Evolutionary conservation across 352 stramenopile genomes (phyloP).

Genomic region (Sclerospora graminicola): DNA sequence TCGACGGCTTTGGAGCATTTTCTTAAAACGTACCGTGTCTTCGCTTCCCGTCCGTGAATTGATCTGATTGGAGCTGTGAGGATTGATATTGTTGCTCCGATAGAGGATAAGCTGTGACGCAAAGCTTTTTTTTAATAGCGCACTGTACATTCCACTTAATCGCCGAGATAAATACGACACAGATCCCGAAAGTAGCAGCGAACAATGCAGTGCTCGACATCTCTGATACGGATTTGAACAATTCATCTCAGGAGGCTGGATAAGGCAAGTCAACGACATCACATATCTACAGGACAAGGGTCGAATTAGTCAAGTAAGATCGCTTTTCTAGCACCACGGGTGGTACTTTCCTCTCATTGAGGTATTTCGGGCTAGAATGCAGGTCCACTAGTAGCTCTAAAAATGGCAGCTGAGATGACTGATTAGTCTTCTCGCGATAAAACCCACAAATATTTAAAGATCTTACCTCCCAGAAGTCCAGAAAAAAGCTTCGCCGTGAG

Average conservation of each 20-base stretch:
- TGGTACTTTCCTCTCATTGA: slow-evolving; percentile 37
- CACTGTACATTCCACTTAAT: too few species aligned
- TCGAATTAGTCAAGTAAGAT: background rate
- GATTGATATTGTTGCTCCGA: too few species aligned
- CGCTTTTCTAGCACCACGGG: background rate
- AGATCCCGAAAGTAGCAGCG: too few species aligned
- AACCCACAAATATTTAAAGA: background rate
- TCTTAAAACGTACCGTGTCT: too few species aligned
- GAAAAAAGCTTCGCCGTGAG: slow-evolving; percentile 65
- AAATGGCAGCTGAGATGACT: slow-evolving; percentile 43
- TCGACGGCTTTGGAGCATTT: too few species aligned
- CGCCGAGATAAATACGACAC: too few species aligned
- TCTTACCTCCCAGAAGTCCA: slow-evolving; percentile 78
- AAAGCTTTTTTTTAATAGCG: too few species aligned
- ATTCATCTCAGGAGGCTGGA: slow-evolving; percentile 77
- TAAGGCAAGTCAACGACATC: too few species aligned
- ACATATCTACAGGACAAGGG: slow-evolving; percentile 33
- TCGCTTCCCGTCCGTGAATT: too few species aligned
- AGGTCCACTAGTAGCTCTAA: slow-evolving; percentile 75
- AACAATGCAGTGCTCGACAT: slow-evolving; percentile 70
- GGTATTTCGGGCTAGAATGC: slow-evolving; percentile 54
- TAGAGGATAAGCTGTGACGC: too few species aligned
- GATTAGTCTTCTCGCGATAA: background rate
- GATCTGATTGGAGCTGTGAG: too few species aligned
- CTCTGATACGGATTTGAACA: slow-evolving; percentile 62